phyloP scores from a whole-genome alignment of 2,329 filamentous ascomycete genomes.

The Chalaropsis thielavioides region DNA sequence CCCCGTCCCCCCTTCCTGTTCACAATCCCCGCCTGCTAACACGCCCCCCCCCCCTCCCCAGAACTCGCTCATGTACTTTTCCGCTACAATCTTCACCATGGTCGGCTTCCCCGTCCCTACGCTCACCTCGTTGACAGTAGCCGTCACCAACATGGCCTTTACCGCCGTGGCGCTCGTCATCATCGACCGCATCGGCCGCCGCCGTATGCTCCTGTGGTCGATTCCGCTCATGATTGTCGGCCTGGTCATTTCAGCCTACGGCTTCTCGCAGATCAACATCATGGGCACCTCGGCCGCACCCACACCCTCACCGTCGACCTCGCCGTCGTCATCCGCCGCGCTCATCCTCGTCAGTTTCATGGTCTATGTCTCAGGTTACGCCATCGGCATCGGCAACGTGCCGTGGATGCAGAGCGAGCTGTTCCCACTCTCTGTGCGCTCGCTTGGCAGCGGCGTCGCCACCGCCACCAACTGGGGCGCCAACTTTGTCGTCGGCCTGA shows the following conservation, averaged over 20 bases:
- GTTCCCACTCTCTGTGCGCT: slow-evolving; percentile 63
- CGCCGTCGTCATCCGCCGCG: slow-evolving; percentile 28
- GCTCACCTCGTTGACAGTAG: slow-evolving; percentile 64
- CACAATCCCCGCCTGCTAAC: background rate
- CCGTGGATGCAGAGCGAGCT: slow-evolving; percentile 95
- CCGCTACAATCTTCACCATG: slow-evolving; percentile 64
- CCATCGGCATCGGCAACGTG: slow-evolving; percentile 76
- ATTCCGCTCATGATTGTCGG: slow-evolving; percentile 72
- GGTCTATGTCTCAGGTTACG: slow-evolving; percentile 73
- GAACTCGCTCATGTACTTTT: slow-evolving; percentile 90
- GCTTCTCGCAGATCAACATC: slow-evolving; percentile 53
- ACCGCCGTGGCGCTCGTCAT: slow-evolving; percentile 59
- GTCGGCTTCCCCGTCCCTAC: slow-evolving; percentile 68
- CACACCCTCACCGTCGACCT: background rate
- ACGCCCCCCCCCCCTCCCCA: slow-evolving; percentile 23
- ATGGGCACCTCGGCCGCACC: slow-evolving; percentile 18
- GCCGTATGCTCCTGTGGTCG: slow-evolving; percentile 66
- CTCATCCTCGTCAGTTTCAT: slow-evolving; percentile 63
- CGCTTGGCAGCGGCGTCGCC: slow-evolving; percentile 54
- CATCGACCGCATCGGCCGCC: slow-evolving; percentile 66
- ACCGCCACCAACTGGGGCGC: slow-evolving; percentile 77
- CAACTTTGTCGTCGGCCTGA: slow-evolving; percentile 75
- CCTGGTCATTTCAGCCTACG: slow-evolving; percentile 53
- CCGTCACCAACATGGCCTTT: slow-evolving; percentile 69
- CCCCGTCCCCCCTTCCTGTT: too few species aligned